Evolutionary conservation across 129 eudicot genomes (phyloP).

Genomic region (Tagetes patula): DNA sequence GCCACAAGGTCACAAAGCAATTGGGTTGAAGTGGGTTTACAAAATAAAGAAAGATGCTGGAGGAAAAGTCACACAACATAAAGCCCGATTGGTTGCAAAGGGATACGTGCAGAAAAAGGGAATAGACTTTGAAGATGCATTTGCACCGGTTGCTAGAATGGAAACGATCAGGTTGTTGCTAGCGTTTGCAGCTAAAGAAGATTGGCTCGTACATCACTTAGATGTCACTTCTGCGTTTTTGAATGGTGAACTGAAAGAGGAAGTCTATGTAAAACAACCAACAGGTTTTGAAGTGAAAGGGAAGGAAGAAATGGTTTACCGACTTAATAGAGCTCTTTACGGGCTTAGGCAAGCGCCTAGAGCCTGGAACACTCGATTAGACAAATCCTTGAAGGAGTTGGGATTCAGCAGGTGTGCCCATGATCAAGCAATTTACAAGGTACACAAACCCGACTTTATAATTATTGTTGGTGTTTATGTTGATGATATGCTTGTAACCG

Average conservation of each 20-base stretch:
- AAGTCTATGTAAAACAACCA: neutral
- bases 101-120: neutral
- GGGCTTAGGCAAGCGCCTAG: neutral
- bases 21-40: neutral
- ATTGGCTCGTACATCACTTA: neutral
- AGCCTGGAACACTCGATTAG: neutral
- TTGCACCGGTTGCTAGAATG: neutral
- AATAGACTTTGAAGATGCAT: neutral
- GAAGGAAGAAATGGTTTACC: neutral
- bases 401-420: neutral
- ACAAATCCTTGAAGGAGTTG: neutral
- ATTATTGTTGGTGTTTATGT: neutral
- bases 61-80: neutral
- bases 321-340: neutral
- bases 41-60: neutral
- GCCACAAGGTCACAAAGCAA: neutral
- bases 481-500: neutral
- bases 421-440: neutral
- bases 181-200: neutral
- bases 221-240: neutral
- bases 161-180: neutral
- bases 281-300: neutral
- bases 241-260: neutral
- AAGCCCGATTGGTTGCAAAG: neutral
- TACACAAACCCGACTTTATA: too few species aligned